Evolutionary conservation across 345 rosid species (phyloP), one percentile per base, ranked within the genome.

Genomic region (Camelina laxa): DNA sequence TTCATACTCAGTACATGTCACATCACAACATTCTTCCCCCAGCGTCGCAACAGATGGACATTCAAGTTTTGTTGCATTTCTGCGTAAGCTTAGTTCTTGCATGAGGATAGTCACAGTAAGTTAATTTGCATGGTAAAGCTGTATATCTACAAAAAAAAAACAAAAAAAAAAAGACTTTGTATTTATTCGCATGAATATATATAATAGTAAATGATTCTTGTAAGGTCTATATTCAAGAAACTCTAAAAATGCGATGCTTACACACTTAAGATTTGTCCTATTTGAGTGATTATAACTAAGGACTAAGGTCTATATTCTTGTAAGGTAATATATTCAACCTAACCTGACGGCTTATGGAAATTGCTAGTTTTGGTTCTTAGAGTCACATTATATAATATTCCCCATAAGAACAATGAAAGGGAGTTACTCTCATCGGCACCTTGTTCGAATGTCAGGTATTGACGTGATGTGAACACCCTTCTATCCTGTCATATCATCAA

Each of bases 171-270:
- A 19, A 35, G 11, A 41, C 50, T 55, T 55, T 76, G 71, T 63
- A 63, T 63, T 38, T 69, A 69, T 54, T 75, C 48, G 59, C 31
- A 51, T 62, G 36, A 54, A 69, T 53, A 33, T 33, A 31, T 31
- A 31, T 61, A 69, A 54, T 69, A 62, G 57, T 75, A 67, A 39
- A 68, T 61, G 79, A 67, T 60, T 75, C 69, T 22, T 66, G 33
- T 58, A 41, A 50, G 24, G 15, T n/a, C n/a, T n/a, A n/a, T 27
- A 20, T 58, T 13, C 44, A 58, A 27, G 31, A 8, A 60, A 19
- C 49, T 44, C 49, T n/a, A n/a, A n/a, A n/a, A n/a, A n/a, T n/a
- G 45, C 45, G 4, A 12, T 41, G 45, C 45, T 12, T 13, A 41
- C 42, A 41, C 19, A 45, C 10, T 45, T n/a, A 14, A 47, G 51